Percentiles rank a stretch among this genome's conserved stretches.
Evolutionary conservation across 495 filamentous ascomycete genomes (phyloP).

Genomic region (Xylaria intraflava): DNA sequence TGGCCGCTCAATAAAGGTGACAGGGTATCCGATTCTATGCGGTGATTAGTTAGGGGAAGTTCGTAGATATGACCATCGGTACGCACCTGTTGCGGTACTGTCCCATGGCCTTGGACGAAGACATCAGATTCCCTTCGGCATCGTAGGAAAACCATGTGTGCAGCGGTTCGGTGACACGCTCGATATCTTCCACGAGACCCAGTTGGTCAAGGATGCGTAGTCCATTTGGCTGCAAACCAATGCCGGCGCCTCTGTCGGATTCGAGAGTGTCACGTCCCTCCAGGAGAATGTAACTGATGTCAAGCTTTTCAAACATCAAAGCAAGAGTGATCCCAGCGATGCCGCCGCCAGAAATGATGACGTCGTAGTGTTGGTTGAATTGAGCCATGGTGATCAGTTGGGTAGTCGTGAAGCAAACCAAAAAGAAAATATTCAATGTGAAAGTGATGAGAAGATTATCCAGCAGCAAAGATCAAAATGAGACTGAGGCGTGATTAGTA

Average conservation of each 20-base stretch:
- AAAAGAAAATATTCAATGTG: no score
- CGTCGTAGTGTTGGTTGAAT: conserved; percentile 15
- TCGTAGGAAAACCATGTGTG: conserved; percentile 1
- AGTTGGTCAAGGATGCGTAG: conserved; percentile 24
- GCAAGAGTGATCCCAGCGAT: conserved; percentile 22
- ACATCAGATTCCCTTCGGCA: not conserved
- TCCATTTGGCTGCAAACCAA: conserved; percentile 26
- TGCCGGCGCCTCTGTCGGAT: conserved; percentile 20
- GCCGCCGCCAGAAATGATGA: conserved; percentile 22
- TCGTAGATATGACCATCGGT: no score
- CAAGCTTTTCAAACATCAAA: conserved; percentile 13
- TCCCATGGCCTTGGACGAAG: not conserved
- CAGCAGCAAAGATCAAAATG: no score
- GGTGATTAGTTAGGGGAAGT: no score
- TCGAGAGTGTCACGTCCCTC: conserved; percentile 19
- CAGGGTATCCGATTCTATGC: no score
- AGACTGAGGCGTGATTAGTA: no score
- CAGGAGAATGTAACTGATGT: conserved; percentile 21
- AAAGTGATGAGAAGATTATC: no score
- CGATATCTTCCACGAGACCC: conserved; percentile 21
- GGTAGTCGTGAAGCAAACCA: no score
- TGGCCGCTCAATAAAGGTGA: no score
- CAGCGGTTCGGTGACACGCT: conserved; percentile 15
- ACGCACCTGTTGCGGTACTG: no score
- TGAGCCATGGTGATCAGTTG: not conserved